phyloP scores from a whole-genome alignment of 306 rosid genomes.

The Senna siamea region DNA sequence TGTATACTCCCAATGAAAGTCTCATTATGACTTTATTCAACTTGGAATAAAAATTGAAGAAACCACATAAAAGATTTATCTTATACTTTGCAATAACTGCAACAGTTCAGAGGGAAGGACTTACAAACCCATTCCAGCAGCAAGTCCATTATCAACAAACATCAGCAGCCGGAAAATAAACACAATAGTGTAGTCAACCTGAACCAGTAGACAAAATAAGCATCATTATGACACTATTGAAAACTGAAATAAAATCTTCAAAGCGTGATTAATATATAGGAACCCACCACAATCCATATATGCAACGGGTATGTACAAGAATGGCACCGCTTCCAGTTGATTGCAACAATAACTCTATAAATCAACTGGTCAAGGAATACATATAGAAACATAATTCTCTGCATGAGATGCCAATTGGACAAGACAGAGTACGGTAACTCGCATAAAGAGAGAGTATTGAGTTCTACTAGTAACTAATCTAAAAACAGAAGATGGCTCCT shows the following conservation, averaged over 20 bases:
- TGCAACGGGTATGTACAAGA: constrained; percentile 74
- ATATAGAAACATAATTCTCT: neutral
- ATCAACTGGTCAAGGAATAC: constrained; percentile 42
- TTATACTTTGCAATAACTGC: constrained; percentile 2
- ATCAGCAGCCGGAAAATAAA: constrained; percentile 80
- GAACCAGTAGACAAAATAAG: constrained; percentile 23
- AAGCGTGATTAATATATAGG: constrained; percentile 8
- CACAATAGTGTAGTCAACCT: constrained; percentile 79
- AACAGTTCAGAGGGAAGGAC: constrained; percentile 51
- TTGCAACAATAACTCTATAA: constrained; percentile 67
- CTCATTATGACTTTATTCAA: neutral
- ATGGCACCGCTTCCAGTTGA: constrained; percentile 77
- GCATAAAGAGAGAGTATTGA: neutral
- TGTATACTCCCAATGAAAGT: neutral
- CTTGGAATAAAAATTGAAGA: constrained; percentile 7
- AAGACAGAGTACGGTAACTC: neutral
- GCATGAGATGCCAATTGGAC: neutral
- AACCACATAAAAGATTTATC: neutral
- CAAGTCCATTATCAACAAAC: constrained; percentile 86
- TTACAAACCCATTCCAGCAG: constrained; percentile 93
- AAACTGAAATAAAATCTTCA: constrained; percentile 6
- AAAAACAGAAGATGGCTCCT: neutral
- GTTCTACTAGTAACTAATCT: neutral
- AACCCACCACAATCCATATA: constrained; percentile 83
- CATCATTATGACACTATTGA: neutral